phyloP scores from a whole-genome alignment of 306 rosid species.

The Ormosia semicastrata region DNA sequence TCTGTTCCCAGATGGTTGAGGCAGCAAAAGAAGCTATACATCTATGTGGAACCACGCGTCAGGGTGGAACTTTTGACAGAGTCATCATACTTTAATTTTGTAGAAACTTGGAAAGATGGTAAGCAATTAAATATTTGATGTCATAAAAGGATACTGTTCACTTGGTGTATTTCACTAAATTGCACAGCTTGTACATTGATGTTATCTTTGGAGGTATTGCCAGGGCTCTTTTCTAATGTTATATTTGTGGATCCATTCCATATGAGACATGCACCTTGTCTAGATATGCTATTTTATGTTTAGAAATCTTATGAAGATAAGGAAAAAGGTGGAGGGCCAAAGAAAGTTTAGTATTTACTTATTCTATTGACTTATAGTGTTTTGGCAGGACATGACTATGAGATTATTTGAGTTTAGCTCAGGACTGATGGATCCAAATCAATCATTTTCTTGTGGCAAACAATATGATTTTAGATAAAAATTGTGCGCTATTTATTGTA shows the following conservation, averaged over 20 bases:
- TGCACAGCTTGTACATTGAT: constrained; percentile 6
- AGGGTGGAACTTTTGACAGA: constrained; percentile 69
- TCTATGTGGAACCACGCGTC: constrained; percentile 89
- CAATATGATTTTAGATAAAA: background rate
- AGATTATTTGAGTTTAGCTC: background rate
- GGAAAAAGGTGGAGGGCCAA: background rate
- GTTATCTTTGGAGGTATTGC: background rate
- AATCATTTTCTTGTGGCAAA: background rate
- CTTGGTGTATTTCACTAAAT: background rate
- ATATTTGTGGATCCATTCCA: constrained; percentile 17
- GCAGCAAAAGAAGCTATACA: constrained; percentile 61
- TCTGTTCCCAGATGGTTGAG: constrained; percentile 75
- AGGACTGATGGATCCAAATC: background rate
- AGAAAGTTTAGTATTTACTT: constrained; percentile 5
- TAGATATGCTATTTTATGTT: background rate
- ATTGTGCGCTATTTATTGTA: background rate
- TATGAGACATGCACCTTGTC: background rate
- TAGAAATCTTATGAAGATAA: background rate
- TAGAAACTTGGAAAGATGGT: constrained; percentile 90
- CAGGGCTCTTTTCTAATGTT: background rate
- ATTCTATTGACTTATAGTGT: background rate
- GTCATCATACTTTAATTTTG: constrained; percentile 72
- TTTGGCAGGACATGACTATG: background rate
- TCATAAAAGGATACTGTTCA: background rate
- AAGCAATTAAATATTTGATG: constrained; percentile 38